Evolutionary conservation across 1,284 basidiomycete species (phyloP).

Genomic region (Lignosus rhinocerotis): DNA sequence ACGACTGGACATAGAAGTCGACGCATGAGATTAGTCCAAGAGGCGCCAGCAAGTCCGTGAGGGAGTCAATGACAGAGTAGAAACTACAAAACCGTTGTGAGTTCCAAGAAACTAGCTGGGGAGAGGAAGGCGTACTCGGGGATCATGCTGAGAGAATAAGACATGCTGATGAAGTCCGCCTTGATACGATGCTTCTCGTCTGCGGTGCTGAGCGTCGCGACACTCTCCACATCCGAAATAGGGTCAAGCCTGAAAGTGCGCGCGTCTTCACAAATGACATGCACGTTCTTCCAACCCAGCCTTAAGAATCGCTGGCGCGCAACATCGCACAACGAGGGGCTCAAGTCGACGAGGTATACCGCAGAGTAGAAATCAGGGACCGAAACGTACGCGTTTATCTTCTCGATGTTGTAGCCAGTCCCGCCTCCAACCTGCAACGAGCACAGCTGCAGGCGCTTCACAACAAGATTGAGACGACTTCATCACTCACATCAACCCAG

Average conservation of each 20-base stretch:
- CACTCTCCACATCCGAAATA: not conserved
- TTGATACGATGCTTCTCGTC: constrained; percentile 11
- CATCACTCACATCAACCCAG: constrained; percentile 23
- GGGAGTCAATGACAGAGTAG: constrained; percentile 25
- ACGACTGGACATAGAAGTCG: constrained; percentile 26
- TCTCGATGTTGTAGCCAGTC: constrained; percentile 25
- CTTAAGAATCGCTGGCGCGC: constrained; percentile 19
- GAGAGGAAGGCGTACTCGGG: constrained; percentile 18
- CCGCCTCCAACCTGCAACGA: constrained; percentile 20
- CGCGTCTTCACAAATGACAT: constrained; percentile 24
- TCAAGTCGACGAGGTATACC: constrained; percentile 25
- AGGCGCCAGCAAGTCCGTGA: constrained; percentile 22
- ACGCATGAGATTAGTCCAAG: constrained; percentile 23
- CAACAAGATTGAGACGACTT: not conserved
- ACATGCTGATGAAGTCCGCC: constrained; percentile 24
- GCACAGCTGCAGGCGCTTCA: not conserved
- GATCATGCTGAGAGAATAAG: constrained; percentile 26
- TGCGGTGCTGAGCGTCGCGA: not conserved
- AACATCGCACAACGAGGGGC: constrained; percentile 23
- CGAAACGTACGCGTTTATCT: constrained; percentile 22
- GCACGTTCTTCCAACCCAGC: constrained; percentile 24
- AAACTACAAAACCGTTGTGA: constrained; percentile 8
- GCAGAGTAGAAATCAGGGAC: constrained; percentile 22
- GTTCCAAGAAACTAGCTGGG: too few species aligned
- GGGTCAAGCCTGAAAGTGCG: constrained; percentile 19